phyloP scores from a whole-genome alignment of 805 yeast species.

The Clavispora fructus region DNA sequence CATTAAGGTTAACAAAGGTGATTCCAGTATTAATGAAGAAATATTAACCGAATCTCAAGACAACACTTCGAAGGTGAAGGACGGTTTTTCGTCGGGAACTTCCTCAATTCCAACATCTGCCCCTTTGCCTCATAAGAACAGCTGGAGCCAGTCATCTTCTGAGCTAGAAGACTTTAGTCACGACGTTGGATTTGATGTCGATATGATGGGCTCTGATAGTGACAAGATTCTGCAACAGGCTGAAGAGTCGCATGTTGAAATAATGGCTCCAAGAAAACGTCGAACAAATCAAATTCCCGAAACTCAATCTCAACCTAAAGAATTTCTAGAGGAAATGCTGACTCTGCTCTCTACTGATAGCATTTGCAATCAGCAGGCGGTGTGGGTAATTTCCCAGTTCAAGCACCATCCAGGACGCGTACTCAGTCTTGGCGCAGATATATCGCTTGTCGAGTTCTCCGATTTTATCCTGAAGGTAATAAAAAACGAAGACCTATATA shows the following conservation, averaged over 20 bases:
- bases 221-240: background rate
- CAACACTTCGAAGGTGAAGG: background rate
- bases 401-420: slow-evolving; percentile 49
- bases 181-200: slow-evolving; percentile 9
- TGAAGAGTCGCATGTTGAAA: slow-evolving; percentile 2
- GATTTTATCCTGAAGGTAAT: slow-evolving; percentile 22
- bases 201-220: background rate
- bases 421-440: slow-evolving; percentile 16
- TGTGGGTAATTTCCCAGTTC: slow-evolving; percentile 50
- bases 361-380: slow-evolving; percentile 25
- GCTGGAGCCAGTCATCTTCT: slow-evolving; percentile 12
- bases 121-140: background rate
- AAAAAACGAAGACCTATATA: slow-evolving; percentile 33
- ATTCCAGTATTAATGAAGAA: background rate
- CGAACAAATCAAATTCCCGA: slow-evolving; percentile 2
- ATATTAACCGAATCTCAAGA: background rate
- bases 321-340: slow-evolving; percentile 10
- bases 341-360: slow-evolving; percentile 4
- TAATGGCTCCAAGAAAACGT: slow-evolving; percentile 4
- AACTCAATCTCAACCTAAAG: background rate
- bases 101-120: background rate
- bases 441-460: slow-evolving; percentile 32
- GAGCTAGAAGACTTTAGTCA: slow-evolving; percentile 20
- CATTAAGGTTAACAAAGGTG: background rate
- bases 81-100: background rate